Percentiles rank a stretch among this genome's conserved stretches.
These are phyloP conservation scores for Parasitella parasitica DNA, from an alignment of 371 early-diverging fungal species.

Conservation along the genomic window DNA sequence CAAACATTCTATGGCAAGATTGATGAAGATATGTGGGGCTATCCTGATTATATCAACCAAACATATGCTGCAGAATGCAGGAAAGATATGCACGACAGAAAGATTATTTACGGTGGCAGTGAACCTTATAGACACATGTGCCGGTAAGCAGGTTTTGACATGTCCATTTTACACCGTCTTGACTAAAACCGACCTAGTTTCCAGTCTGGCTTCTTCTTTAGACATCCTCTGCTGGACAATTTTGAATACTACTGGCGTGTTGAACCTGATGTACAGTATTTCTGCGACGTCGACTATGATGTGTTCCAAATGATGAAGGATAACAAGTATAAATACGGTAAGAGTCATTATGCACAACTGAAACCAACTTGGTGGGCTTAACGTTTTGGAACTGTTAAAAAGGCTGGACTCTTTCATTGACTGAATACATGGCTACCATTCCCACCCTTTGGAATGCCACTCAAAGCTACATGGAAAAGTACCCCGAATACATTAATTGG, in stretches of 20 bases:
- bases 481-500: slow-evolving; percentile 39
- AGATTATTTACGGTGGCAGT: slow-evolving; percentile 82
- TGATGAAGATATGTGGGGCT: slow-evolving; percentile 73
- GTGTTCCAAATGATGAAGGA: slow-evolving; percentile 85
- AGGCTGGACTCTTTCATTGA: slow-evolving; percentile 74
- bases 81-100: slow-evolving; percentile 53
- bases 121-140: slow-evolving; percentile 95
- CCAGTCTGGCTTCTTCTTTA: slow-evolving; percentile 81
- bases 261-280: slow-evolving; percentile 86
- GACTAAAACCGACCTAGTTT: slow-evolving; percentile 35
- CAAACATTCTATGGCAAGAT: slow-evolving; percentile 52
- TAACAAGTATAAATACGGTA: slow-evolving; percentile 80
- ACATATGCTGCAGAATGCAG: slow-evolving; percentile 62
- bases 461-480: slow-evolving; percentile 49
- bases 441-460: slow-evolving; percentile 80
- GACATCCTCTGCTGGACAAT: slow-evolving; percentile 74
- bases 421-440: slow-evolving; percentile 83
- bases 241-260: slow-evolving; percentile 97
- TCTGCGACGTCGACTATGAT: slow-evolving; percentile 89
- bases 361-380: neutral
- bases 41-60: slow-evolving; percentile 80
- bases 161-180: neutral
- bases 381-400: neutral
- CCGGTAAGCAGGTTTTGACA: slow-evolving; percentile 35
- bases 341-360: neutral